Evolutionary conservation across 148 eudicot genomes (phyloP).

Genomic region (Pharnaceum exiguum): DNA sequence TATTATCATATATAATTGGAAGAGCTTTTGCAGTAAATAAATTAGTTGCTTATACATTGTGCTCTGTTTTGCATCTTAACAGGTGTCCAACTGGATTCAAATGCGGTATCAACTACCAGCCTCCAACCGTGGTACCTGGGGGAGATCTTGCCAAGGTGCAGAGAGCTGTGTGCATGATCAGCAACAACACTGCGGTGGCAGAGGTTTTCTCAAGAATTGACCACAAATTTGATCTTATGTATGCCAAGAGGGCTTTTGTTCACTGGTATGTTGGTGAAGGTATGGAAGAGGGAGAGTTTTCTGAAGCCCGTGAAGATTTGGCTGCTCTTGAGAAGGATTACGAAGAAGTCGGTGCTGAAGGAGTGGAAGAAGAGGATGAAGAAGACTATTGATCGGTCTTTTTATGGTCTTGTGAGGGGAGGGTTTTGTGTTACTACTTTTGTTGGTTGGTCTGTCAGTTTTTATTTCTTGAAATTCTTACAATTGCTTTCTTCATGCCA

Average conservation of each 20-base stretch:
- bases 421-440: neutral
- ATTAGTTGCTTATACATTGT: no score
- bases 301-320: slow-evolving; percentile 45
- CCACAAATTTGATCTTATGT: slow-evolving; percentile 45
- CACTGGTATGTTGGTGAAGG: slow-evolving; percentile 52
- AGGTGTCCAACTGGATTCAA: slow-evolving; percentile 49
- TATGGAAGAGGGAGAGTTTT: slow-evolving; percentile 49
- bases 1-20: no score
- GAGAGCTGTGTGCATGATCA: slow-evolving; percentile 46
- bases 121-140: slow-evolving; percentile 43
- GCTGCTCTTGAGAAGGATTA: slow-evolving; percentile 42
- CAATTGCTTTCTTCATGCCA: slow-evolving; percentile 4
- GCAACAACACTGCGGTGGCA: slow-evolving; percentile 35
- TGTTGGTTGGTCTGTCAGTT: neutral
- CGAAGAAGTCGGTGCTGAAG: slow-evolving; percentile 48
- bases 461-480: neutral
- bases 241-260: slow-evolving; percentile 41
- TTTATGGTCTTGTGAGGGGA: neutral
- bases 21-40: no score
- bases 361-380: slow-evolving; percentile 41
- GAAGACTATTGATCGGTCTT: slow-evolving; percentile 22
- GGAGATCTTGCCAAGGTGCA: slow-evolving; percentile 50
- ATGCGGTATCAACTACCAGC: slow-evolving; percentile 42
- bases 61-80: neutral
- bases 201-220: slow-evolving; percentile 42